Evolutionary conservation across 805 yeast species (phyloP).

Genomic region (Phaffomyces antillensis): DNA sequence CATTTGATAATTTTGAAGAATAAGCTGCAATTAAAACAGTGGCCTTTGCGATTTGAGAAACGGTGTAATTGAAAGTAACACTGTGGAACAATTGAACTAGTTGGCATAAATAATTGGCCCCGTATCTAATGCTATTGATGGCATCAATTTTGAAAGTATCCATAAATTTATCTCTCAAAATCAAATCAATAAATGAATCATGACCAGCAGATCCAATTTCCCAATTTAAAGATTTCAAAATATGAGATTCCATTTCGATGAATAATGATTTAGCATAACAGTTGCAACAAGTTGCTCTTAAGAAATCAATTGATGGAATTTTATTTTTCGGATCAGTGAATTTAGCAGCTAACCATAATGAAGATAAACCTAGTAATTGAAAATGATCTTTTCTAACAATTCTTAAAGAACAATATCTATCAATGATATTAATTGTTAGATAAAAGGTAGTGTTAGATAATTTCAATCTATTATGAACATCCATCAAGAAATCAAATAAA

Average conservation of each 20-base stretch:
- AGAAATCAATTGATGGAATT: slow-evolving; percentile 45
- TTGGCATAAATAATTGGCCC: slow-evolving; percentile 60
- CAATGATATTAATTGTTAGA: slow-evolving; percentile 65
- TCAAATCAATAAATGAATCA: slow-evolving; percentile 56
- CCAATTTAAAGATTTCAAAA: slow-evolving; percentile 61
- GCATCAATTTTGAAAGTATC: slow-evolving; percentile 22
- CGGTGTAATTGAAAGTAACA: slow-evolving; percentile 42
- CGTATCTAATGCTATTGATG: slow-evolving; percentile 42
- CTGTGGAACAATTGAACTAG: slow-evolving; percentile 56
- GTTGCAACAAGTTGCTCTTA: slow-evolving; percentile 50
- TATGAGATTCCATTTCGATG: slow-evolving; percentile 62
- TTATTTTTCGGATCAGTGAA: slow-evolving; percentile 61
- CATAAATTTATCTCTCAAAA: slow-evolving; percentile 31
- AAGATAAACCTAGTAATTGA: slow-evolving; percentile 80
- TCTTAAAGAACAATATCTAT: slow-evolving; percentile 78
- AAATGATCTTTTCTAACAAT: slow-evolving; percentile 75
- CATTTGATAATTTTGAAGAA: slow-evolving; percentile 31
- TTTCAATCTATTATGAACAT: slow-evolving; percentile 56
- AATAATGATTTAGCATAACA: slow-evolving; percentile 50
- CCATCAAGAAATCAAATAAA: slow-evolving; percentile 75
- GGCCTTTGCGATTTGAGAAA: slow-evolving; percentile 43
- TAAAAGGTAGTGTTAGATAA: slow-evolving; percentile 60
- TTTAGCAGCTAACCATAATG: slow-evolving; percentile 87
- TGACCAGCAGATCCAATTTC: slow-evolving; percentile 52
- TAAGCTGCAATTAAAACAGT: slow-evolving; percentile 39